Base-by-base conservation (phyloP, 495 filamentous ascomycete genomes). In the Lepidopterella palustris region DNA sequence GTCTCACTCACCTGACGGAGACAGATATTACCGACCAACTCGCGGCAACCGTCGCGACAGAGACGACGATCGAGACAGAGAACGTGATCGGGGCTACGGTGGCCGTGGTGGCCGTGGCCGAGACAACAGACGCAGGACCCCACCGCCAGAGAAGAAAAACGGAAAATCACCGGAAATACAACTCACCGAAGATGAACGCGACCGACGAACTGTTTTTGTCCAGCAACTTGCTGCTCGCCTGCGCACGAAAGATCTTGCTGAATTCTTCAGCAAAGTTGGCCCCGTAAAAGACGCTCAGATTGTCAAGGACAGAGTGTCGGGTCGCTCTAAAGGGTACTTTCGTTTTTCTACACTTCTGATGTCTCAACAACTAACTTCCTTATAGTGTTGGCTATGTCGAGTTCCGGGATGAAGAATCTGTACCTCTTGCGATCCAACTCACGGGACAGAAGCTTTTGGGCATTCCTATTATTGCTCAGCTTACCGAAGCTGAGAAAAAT, bases 401-500 rank as follows among this genome's bases (percentile, higher is more conserved):
- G 80, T 99, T 99, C 76, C 93, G 91, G 71, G 84, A 87, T 71
- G 95, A 97, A 81, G 89, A 92, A 63, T 96, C 92, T 63, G 95
- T 99, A 64, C 80, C 82, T 70, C 84, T 83, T 73, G 95, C 95
- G 67, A 92, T 99, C 72, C 89, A 96, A 77, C 90, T 99, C 77
- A 99, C 95, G 71, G 95, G 95, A 72, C 95, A 97, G 78, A 95
- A 92, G 74, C 88, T 99, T 77, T 77, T 95, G 88, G 92, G 91
- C 78, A 96, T 97, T 65, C 95, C 95, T 18, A 93, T 99, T 72
- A 99, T 99, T 65, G 95, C 90, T 24, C 92, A 97, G 76, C 84
- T 96, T 70, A 97, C 95, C 63, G 95, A 99, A 78, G 95, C 93
- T 62, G 95, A 99, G 74, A 99, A 99, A 78, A 99, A 99, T 70